Percentiles rank a stretch among this genome's conserved stretches.
Evolutionary conservation across 345 rosid species (phyloP).

Genomic region (Citrus cavaleriei): DNA sequence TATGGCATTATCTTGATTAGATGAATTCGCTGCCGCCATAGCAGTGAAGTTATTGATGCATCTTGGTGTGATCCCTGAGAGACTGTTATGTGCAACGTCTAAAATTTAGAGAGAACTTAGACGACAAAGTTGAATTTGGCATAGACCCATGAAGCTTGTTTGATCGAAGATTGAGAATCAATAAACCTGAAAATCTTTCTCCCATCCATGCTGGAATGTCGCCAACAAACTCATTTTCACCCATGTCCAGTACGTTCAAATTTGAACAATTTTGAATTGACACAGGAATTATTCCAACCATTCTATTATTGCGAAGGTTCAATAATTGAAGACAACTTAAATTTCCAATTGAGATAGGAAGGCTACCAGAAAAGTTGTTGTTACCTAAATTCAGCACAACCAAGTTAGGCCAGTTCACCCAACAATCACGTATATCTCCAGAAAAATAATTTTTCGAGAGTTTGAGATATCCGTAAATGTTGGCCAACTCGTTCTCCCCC

Average conservation of each 20-base stretch:
- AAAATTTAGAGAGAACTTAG: neutral
- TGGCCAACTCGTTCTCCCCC: neutral
- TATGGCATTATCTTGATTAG: too few species aligned
- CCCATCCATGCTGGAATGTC: neutral
- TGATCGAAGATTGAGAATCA: neutral
- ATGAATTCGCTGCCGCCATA: neutral
- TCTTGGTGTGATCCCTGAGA: neutral
- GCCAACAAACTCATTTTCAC: neutral
- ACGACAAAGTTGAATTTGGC: neutral
- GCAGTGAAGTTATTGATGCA: neutral
- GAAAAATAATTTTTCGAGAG: neutral
- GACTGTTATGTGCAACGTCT: neutral
- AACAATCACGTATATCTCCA: neutral
- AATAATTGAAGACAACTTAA: neutral
- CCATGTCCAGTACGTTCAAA: neutral
- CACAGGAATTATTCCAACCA: neutral
- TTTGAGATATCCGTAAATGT: neutral
- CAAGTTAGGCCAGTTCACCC: neutral
- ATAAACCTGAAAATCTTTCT: neutral
- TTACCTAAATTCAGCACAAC: neutral
- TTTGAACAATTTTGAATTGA: neutral
- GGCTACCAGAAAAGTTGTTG: neutral
- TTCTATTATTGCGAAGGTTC: neutral
- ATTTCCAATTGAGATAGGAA: neutral
- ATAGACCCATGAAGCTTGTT: neutral